Evolutionary conservation across 257 asterid genomes (phyloP).

Genomic region (Przewalskia tangutica): DNA sequence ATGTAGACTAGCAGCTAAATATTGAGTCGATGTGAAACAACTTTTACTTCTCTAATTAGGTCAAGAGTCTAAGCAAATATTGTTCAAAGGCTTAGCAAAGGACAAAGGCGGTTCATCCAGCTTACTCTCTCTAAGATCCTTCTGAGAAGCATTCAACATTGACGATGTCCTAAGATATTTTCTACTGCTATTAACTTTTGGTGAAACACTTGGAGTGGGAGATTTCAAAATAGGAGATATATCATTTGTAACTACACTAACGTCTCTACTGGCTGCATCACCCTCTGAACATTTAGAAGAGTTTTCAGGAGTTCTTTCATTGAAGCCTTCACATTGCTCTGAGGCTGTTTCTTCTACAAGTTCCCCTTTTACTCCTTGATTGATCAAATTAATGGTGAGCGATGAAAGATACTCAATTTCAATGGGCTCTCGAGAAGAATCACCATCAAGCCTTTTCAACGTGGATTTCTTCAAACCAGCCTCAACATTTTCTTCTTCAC

Average conservation of each 20-base stretch:
- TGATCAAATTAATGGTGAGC: constrained; percentile 7
- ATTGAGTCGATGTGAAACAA: constrained; percentile 54
- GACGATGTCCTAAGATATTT: constrained; percentile 80
- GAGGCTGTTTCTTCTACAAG: constrained; percentile 20
- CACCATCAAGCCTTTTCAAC: constrained; percentile 6
- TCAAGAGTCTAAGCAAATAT: constrained; percentile 32
- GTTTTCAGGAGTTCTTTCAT: too few species aligned
- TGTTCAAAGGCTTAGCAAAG: constrained; percentile 41
- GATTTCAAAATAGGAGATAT: constrained; percentile 48
- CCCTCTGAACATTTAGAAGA: constrained; percentile 27
- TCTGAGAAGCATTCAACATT: constrained; percentile 42
- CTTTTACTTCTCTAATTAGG: constrained; percentile 34
- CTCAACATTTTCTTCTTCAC: neutral
- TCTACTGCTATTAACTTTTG: constrained; percentile 51
- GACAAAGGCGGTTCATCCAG: constrained; percentile 30
- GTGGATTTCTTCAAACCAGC: constrained; percentile 2
- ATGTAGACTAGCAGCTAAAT: constrained; percentile 47
- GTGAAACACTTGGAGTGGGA: constrained; percentile 86
- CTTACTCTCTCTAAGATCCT: constrained; percentile 22
- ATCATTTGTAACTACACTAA: constrained; percentile 27
- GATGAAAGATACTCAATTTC: constrained; percentile 14
- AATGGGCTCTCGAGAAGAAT: constrained; percentile 13
- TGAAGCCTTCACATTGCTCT: too few species aligned
- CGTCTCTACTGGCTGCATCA: constrained; percentile 20
- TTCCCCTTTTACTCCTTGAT: constrained; percentile 15